Evolutionary conservation across 139 green algal species (phyloP).

Genomic region (Penium margaritaceum): DNA sequence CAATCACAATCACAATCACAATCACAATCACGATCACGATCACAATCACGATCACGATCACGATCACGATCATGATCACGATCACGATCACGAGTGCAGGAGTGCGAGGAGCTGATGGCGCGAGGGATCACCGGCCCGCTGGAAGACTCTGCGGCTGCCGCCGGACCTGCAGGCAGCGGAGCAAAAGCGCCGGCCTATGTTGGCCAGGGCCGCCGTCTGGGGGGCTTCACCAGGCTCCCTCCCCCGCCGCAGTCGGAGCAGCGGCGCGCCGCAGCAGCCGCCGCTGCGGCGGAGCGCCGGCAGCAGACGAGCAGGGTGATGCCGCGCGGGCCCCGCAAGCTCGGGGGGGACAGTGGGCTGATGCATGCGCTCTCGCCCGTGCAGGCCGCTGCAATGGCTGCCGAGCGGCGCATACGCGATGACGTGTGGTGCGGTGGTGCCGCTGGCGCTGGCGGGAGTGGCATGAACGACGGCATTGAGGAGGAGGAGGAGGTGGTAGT

Average conservation of each 20-base stretch:
- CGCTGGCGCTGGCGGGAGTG: not conserved
- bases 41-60: too few species aligned
- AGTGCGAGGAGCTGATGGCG: constrained; percentile 77
- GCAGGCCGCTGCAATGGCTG: constrained; percentile 56
- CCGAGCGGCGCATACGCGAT: constrained; percentile 51
- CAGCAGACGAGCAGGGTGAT: constrained; percentile 6
- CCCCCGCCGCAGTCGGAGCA: not conserved
- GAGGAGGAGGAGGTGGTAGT: not conserved
- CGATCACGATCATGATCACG: too few species aligned
- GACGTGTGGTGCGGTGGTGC: constrained; percentile 52
- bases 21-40: too few species aligned
- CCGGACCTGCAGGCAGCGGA: too few species aligned
- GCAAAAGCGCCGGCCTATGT: too few species aligned
- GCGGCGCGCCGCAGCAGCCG: not conserved
- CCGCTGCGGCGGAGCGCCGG: constrained; percentile 26
- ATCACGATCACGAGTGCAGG: constrained; percentile 44
- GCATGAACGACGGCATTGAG: not conserved
- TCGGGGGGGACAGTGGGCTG: constrained; percentile 44
- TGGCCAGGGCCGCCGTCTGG: not conserved
- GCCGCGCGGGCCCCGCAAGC: constrained; percentile 40
- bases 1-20: too few species aligned
- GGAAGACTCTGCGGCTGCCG: not conserved
- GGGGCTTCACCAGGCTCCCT: not conserved
- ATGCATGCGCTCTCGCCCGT: constrained; percentile 46
- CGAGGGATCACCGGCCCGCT: constrained; percentile 32